These are phyloP conservation scores for Glycine latifolia DNA, from an alignment of 306 rosid species.

Conservation along the genomic window DNA sequence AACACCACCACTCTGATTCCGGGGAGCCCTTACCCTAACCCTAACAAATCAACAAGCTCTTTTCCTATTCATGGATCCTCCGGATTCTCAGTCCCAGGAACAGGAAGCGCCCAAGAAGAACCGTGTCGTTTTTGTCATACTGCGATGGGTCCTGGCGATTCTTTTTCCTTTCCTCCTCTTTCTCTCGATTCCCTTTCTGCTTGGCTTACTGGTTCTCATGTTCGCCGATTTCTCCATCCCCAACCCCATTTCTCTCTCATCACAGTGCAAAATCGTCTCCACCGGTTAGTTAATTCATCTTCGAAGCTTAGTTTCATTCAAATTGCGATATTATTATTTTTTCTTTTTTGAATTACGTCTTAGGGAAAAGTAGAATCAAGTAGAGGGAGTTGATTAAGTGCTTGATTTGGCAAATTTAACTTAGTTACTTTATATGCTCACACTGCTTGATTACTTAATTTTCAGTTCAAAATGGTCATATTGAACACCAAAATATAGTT, in stretches of 20 bases:
- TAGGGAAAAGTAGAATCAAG: not conserved
- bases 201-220: conserved; percentile 54
- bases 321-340: not conserved
- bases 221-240: conserved; percentile 62
- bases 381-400: not conserved
- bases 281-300: conserved; percentile 55
- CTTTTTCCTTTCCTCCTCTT: conserved; percentile 56
- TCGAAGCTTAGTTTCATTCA: not conserved
- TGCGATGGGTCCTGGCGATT: conserved; percentile 61
- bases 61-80: conserved; percentile 64
- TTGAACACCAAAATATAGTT: not conserved
- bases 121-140: conserved; percentile 37
- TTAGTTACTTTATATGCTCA: conserved; percentile 25
- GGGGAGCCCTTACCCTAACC: not conserved
- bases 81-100: conserved; percentile 47
- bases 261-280: conserved; percentile 92
- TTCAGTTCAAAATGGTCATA: not conserved
- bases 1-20: not conserved
- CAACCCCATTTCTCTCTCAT: conserved; percentile 69
- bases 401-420: conserved; percentile 3
- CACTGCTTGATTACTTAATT: not conserved
- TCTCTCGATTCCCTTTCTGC: conserved; percentile 55
- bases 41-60: not conserved
- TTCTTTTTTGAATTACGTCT: not conserved
- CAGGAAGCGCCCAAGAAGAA: conserved; percentile 36